phyloP scores from a whole-genome alignment of 1,139 yeast genomes.

The Suhomyces kunorum region DNA sequence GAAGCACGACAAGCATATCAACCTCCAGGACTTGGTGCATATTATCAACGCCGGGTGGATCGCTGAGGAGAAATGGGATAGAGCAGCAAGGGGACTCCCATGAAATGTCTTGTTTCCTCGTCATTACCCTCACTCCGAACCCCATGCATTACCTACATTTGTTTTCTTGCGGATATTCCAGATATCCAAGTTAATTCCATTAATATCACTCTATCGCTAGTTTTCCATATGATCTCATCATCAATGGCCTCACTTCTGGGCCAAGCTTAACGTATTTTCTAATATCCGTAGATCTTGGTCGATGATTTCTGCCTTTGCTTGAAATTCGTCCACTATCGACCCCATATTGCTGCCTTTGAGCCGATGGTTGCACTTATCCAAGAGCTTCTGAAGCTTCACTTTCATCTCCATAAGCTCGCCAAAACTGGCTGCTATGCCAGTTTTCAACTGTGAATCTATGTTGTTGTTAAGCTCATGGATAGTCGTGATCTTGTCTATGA shows the following conservation, averaged over 20 bases:
- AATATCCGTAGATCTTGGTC: conserved; percentile 29
- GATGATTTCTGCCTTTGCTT: conserved; percentile 23
- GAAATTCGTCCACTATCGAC: conserved; percentile 21
- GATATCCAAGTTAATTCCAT: background rate
- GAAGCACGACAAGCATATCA: conserved; percentile 51
- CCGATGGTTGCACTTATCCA: conserved; percentile 21
- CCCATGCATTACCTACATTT: too few species aligned
- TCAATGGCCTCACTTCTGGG: conserved; percentile 2
- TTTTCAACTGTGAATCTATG: conserved; percentile 38
- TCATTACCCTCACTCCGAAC: too few species aligned
- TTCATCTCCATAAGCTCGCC: conserved; percentile 27
- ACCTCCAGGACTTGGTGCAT: conserved; percentile 58
- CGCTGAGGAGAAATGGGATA: conserved; percentile 63
- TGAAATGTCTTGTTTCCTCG: too few species aligned
- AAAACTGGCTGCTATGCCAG: conserved; percentile 22
- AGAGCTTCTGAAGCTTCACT: conserved; percentile 21
- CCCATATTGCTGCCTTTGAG: background rate
- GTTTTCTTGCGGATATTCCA: too few species aligned
- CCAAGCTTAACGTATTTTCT: conserved; percentile 21
- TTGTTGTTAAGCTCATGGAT: conserved; percentile 43
- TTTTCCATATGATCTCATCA: background rate
- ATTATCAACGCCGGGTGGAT: conserved; percentile 73
- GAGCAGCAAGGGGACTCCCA: conserved; percentile 51
- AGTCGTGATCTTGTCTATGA: conserved; percentile 47
- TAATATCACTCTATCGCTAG: background rate